These are phyloP conservation scores for Aureobasidium sp. DNA, from an alignment of 2,329 filamentous ascomycete genomes.

Conservation along the genomic window DNA sequence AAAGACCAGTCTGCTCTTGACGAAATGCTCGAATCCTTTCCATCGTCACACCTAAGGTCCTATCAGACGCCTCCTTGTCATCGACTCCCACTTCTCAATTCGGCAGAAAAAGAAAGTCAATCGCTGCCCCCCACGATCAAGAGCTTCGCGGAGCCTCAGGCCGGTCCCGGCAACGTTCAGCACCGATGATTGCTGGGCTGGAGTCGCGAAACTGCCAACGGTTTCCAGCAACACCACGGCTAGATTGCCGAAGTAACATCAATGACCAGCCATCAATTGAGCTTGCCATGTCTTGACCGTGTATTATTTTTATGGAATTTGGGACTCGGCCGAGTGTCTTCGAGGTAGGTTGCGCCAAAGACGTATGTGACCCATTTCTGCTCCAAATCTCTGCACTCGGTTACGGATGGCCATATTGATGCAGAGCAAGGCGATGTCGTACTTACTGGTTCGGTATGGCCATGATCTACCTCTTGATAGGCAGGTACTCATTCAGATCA, in stretches of 20 bases:
- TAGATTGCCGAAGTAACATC: not conserved
- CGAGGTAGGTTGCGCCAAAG: not conserved
- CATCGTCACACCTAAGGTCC: not conserved
- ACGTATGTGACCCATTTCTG: not conserved
- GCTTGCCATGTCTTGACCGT: not conserved
- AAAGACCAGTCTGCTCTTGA: not conserved
- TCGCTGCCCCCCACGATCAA: not conserved
- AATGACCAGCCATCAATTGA: not conserved
- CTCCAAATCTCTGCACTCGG: not conserved
- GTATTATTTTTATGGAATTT: too few species aligned
- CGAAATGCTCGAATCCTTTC: not conserved
- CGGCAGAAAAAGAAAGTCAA: not conserved
- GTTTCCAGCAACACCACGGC: not conserved
- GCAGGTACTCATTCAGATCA: not conserved
- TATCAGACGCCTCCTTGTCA: not conserved
- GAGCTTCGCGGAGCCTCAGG: constrained; percentile 9
- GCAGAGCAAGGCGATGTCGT: not conserved
- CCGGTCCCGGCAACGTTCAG: constrained; percentile 8
- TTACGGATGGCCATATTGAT: not conserved
- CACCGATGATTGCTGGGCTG: not conserved
- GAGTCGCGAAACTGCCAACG: constrained; percentile 6
- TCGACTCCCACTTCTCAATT: not conserved
- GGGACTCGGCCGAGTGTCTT: not conserved
- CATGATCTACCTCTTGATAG: not conserved
- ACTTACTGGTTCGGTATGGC: too few species aligned